Percentiles rank a stretch among this genome's conserved stretches.
phyloP scores from a whole-genome alignment of 2,329 filamentous ascomycete genomes.

The Sphaerulina musiva region DNA sequence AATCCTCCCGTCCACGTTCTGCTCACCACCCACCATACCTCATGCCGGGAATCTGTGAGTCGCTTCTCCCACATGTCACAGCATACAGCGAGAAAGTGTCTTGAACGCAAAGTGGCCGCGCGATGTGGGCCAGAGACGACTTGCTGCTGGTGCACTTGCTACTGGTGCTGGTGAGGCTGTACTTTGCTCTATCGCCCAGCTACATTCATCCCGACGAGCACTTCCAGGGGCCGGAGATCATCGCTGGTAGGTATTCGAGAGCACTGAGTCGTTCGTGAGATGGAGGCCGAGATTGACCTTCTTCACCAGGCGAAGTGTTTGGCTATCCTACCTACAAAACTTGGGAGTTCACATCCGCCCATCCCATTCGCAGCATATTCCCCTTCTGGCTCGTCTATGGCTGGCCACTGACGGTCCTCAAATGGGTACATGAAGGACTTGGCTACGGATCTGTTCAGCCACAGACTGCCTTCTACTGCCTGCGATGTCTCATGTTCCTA shows the following conservation, averaged over 20 bases:
- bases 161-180: slow-evolving; percentile 78
- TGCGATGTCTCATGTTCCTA: slow-evolving; percentile 86
- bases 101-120: background rate
- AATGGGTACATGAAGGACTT: slow-evolving; percentile 86
- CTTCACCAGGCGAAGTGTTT: slow-evolving; percentile 71
- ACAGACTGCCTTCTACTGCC: slow-evolving; percentile 79
- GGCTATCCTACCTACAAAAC: slow-evolving; percentile 82
- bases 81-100: background rate
- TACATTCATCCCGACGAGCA: slow-evolving; percentile 98
- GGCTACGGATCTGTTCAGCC: slow-evolving; percentile 73
- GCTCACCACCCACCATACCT: background rate
- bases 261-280: background rate
- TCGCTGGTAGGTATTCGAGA: slow-evolving; percentile 61
- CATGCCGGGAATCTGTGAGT: slow-evolving; percentile 2
- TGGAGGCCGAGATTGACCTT: background rate
- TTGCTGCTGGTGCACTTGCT: slow-evolving; percentile 73
- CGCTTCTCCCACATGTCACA: slow-evolving; percentile 4
- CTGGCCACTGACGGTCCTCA: slow-evolving; percentile 82
- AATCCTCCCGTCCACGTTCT: background rate
- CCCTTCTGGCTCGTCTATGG: slow-evolving; percentile 95
- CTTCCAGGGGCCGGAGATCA: slow-evolving; percentile 95
- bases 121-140: too few species aligned
- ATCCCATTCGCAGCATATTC: slow-evolving; percentile 91
- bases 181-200: slow-evolving; percentile 88
- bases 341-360: slow-evolving; percentile 88